These are phyloP conservation scores for Lupinus albus DNA, from an alignment of 306 rosid genomes.

Conservation along the genomic window DNA sequence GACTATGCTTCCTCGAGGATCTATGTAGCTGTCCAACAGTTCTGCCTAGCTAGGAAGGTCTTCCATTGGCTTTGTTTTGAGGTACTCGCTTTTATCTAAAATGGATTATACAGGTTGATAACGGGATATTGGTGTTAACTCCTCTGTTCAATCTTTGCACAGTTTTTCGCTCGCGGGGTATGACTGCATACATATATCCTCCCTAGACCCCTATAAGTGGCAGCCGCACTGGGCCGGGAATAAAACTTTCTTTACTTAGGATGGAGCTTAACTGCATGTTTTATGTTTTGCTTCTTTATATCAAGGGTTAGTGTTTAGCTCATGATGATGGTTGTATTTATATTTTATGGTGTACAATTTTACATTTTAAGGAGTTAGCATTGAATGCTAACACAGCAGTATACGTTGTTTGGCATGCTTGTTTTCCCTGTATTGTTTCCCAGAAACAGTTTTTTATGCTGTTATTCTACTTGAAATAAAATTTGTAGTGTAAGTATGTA, in stretches of 20 bases:
- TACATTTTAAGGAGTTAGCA: too few species aligned
- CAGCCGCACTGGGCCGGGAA: too few species aligned
- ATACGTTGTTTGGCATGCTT: not conserved
- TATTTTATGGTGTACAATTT: too few species aligned
- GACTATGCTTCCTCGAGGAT: not conserved
- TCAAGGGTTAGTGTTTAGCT: not conserved
- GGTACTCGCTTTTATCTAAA: not conserved
- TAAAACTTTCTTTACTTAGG: not conserved
- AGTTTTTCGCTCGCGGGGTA: too few species aligned
- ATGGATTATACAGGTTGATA: not conserved
- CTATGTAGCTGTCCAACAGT: not conserved
- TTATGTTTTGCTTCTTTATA: not conserved
- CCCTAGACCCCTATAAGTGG: too few species aligned
- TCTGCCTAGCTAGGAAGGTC: not conserved
- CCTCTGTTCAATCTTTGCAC: not conserved
- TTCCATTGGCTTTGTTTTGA: not conserved
- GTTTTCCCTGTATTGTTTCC: not conserved
- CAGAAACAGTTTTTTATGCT: not conserved
- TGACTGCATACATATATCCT: too few species aligned
- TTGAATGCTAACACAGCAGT: too few species aligned
- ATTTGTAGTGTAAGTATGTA: not conserved
- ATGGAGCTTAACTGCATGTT: not conserved
- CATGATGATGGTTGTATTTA: not conserved
- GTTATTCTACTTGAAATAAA: not conserved
- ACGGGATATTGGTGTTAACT: not conserved